These are phyloP conservation scores for Claviceps digitariae DNA, from an alignment of 2,329 filamentous ascomycete species.

Conservation along the genomic window DNA sequence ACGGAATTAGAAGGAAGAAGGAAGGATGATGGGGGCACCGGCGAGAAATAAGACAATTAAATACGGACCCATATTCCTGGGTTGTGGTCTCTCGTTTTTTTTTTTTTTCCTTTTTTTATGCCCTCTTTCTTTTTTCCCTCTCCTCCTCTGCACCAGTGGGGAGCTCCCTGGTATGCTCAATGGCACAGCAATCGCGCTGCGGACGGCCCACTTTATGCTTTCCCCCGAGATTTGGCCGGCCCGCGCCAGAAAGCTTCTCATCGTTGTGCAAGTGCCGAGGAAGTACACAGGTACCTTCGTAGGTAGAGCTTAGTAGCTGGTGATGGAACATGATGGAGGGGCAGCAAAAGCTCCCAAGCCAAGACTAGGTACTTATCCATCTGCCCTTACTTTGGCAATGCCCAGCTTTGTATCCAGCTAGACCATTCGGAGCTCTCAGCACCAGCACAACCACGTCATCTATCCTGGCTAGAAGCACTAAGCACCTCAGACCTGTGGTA, in stretches of 20 bases:
- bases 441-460: not conserved
- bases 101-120: not conserved
- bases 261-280: not conserved
- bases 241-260: not conserved
- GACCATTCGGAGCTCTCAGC: not conserved
- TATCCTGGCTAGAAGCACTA: not conserved
- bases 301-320: too few relatives aligned
- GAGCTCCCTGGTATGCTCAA: not conserved
- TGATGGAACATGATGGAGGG: too few relatives aligned
- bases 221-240: not conserved
- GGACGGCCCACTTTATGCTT: not conserved
- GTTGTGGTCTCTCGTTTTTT: conserved; percentile 2
- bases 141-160: not conserved
- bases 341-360: not conserved
- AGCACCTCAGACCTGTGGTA: not conserved
- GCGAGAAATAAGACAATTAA: conserved; percentile 1
- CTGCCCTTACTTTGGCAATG: not conserved
- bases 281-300: not conserved
- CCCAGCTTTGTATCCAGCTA: not conserved
- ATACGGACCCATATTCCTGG: conserved; percentile 5
- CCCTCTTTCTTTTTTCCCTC: not conserved
- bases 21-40: not conserved
- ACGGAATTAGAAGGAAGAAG: conserved; percentile 3
- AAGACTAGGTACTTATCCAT: not conserved
- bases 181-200: not conserved